Percentiles rank a stretch among this genome's conserved stretches.
phyloP scores from a whole-genome alignment of 306 rosid species.

The Neltuma alba region DNA sequence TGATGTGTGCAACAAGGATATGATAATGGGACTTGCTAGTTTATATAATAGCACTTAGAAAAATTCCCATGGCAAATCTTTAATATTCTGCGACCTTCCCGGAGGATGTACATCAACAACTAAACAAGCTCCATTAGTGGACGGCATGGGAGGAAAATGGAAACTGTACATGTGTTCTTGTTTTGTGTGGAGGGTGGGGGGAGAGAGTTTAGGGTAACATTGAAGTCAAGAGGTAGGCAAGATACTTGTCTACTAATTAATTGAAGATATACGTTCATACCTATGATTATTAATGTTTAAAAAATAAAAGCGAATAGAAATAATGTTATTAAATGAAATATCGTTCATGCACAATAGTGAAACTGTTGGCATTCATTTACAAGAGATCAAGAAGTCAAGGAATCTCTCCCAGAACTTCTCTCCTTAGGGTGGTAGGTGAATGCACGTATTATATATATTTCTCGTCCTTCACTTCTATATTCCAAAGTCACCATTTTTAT shows the following conservation, averaged over 20 bases:
- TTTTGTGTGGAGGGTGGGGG: conserved; percentile 26
- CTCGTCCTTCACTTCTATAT: conserved; percentile 28
- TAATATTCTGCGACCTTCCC: conserved; percentile 30
- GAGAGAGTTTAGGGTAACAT: conserved; percentile 29
- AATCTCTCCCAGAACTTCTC: conserved; percentile 32
- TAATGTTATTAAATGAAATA: conserved; percentile 14
- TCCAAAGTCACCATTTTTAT: conserved; percentile 27
- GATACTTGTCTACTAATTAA: conserved; percentile 37
- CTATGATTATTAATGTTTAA: neutral
- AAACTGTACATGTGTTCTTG: conserved; percentile 27
- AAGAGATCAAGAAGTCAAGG: conserved; percentile 50
- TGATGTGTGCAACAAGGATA: conserved; percentile 16
- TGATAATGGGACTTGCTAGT: conserved; percentile 31
- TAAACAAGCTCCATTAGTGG: conserved; percentile 37
- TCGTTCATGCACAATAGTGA: conserved; percentile 43
- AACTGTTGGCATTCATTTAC: conserved; percentile 24
- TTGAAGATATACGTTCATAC: conserved; percentile 29
- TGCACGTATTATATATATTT: conserved; percentile 40
- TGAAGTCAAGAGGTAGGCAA: conserved; percentile 52
- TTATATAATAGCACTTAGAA: conserved; percentile 19
- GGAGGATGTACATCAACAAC: conserved; percentile 38
- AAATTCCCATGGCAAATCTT: neutral
- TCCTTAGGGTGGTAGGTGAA: conserved; percentile 45
- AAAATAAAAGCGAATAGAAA: neutral
- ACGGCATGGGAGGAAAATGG: neutral